phyloP scores from a whole-genome alignment of 2,329 filamentous ascomycete species.

The Stachybotrys chlorohalonatus region DNA sequence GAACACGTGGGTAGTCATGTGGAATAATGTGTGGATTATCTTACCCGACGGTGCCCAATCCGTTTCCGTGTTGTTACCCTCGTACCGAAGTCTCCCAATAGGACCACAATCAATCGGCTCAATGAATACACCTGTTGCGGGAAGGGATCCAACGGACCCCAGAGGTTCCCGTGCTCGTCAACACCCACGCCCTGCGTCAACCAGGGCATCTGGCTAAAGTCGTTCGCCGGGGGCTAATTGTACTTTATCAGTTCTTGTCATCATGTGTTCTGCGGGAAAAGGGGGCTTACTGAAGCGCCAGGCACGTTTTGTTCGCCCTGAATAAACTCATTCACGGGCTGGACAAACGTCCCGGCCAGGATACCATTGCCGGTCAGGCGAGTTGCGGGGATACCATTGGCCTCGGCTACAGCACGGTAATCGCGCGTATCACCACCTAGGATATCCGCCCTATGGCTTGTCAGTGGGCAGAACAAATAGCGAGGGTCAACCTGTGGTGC shows the following conservation, averaged over 20 bases:
- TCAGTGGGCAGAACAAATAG: not conserved
- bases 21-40: not conserved
- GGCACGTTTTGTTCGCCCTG: constrained; percentile 26
- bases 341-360: constrained; percentile 22
- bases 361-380: constrained; percentile 23
- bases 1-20: not conserved
- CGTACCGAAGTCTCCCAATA: not conserved
- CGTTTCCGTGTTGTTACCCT: not conserved
- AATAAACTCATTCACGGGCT: constrained; percentile 23
- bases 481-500: not conserved
- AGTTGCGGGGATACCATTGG: constrained; percentile 19
- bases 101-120: constrained; percentile 3
- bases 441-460: constrained; percentile 18
- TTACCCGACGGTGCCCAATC: not conserved
- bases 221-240: constrained; percentile 16
- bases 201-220: constrained; percentile 26
- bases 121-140: constrained; percentile 25
- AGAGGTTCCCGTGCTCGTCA: constrained; percentile 23
- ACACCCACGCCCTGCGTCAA: constrained; percentile 24
- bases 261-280: not conserved
- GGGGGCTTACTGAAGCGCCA: constrained; percentile 9
- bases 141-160: constrained; percentile 26
- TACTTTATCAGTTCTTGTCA: not conserved
- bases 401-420: constrained; percentile 22
- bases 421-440: constrained; percentile 23